A percentile compares a stretch with the other conserved stretches of the same genome.
These are phyloP conservation scores for Cubamyces sp. DNA, from an alignment of 768 basidiomycete genomes.

Conservation along the genomic window DNA sequence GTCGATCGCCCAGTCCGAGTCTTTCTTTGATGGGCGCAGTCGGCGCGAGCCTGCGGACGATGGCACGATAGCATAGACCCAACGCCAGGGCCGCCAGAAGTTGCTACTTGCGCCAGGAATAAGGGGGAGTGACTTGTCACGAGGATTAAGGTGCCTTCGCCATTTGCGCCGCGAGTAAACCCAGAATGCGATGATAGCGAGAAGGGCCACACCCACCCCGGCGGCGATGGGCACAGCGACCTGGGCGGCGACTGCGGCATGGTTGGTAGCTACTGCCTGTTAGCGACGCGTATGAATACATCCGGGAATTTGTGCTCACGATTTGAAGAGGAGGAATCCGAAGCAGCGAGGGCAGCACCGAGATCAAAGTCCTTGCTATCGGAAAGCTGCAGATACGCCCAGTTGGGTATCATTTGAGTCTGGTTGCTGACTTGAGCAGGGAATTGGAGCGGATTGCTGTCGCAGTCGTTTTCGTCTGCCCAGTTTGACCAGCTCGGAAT, in stretches of 20 bases:
- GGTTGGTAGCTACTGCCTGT: neutral
- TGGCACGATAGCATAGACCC: neutral
- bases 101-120: neutral
- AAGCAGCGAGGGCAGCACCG: neutral
- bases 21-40: slow-evolving; percentile 14
- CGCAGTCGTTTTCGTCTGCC: slow-evolving; percentile 9
- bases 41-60: slow-evolving; percentile 1
- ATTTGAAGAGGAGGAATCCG: neutral
- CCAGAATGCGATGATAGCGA: slow-evolving; percentile 9
- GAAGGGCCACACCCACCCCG: slow-evolving; percentile 6
- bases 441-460: slow-evolving; percentile 2
- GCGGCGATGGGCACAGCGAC: slow-evolving; percentile 14
- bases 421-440: slow-evolving; percentile 1
- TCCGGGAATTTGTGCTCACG: neutral
- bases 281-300: neutral
- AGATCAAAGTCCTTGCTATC: slow-evolving; percentile 10
- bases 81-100: slow-evolving; percentile 1
- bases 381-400: slow-evolving; percentile 18
- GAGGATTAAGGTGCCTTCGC: neutral
- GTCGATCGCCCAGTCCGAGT: slow-evolving; percentile 23
- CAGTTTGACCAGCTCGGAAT: slow-evolving; percentile 6
- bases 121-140: slow-evolving; percentile 1
- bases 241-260: slow-evolving; percentile 1
- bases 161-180: slow-evolving; percentile 6
- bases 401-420: neutral